Evolutionary conservation across 257 asterid species (phyloP).

Genomic region (Primulina tabacum): DNA sequence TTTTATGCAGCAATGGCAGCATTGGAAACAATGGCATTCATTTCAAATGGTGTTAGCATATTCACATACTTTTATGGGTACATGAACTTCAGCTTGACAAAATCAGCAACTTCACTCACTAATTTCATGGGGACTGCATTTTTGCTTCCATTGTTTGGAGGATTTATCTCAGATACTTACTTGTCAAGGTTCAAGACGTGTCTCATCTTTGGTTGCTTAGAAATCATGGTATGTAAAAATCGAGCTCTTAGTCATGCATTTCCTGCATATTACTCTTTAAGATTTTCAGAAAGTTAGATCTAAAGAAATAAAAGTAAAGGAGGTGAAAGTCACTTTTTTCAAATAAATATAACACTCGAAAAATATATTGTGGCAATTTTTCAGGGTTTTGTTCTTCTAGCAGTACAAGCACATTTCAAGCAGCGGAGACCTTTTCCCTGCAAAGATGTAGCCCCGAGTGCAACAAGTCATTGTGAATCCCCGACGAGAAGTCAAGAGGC

Average conservation of each 20-base stretch:
- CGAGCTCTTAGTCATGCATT: neutral
- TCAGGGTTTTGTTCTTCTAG: constrained; percentile 64
- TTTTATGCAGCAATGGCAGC: constrained; percentile 44
- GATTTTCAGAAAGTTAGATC: too few species aligned
- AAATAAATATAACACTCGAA: neutral
- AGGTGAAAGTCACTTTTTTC: neutral
- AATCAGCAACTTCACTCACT: constrained; percentile 55
- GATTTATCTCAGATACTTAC: constrained; percentile 60
- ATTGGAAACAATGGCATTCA: constrained; percentile 49
- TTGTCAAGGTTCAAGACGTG: constrained; percentile 59
- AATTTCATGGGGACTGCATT: constrained; percentile 59
- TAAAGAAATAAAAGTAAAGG: too few species aligned
- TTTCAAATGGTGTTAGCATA: constrained; percentile 51
- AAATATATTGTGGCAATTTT: neutral
- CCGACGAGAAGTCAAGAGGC: constrained; percentile 45
- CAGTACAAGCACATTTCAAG: constrained; percentile 67
- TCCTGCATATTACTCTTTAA: neutral
- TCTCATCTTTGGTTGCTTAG: constrained; percentile 47
- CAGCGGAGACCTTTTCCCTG: constrained; percentile 66
- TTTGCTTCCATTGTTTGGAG: constrained; percentile 50
- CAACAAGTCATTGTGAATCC: constrained; percentile 36
- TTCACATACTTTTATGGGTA: constrained; percentile 54
- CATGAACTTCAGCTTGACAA: constrained; percentile 58
- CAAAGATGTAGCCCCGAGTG: constrained; percentile 37
- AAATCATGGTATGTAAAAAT: constrained; percentile 39